These are phyloP conservation scores for Saccharomyces pastorianus DNA, from an alignment of 1,139 yeast genomes.

Conservation along the genomic window DNA sequence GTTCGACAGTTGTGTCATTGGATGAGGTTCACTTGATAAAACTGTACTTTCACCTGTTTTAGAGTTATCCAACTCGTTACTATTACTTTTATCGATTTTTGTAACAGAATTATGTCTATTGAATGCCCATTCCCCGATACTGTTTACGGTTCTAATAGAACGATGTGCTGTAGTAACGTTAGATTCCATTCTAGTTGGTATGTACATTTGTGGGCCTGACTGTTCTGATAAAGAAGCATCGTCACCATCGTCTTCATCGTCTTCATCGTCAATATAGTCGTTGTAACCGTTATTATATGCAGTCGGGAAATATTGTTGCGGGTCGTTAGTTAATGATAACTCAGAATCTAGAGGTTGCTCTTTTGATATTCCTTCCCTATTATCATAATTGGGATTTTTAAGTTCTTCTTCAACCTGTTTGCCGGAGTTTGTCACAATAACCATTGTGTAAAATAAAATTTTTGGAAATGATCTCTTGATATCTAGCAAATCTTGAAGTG, in stretches of 20 bases:
- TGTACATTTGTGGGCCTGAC: slow-evolving; percentile 17
- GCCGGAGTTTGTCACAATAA: slow-evolving; percentile 8
- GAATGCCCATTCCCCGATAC: slow-evolving; percentile 28
- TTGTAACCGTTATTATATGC: slow-evolving; percentile 6
- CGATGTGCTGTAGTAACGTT: slow-evolving; percentile 26
- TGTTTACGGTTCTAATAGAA: slow-evolving; percentile 25
- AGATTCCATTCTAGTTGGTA: slow-evolving; percentile 20
- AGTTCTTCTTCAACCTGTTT: neutral
- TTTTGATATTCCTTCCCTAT: neutral
- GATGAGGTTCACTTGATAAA: slow-evolving; percentile 2
- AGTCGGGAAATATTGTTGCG: slow-evolving; percentile 8
- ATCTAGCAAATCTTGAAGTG: slow-evolving; percentile 31
- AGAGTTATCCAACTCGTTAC: neutral
- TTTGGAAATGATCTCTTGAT: slow-evolving; percentile 27
- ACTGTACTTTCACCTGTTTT: neutral
- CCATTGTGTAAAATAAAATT: slow-evolving; percentile 34
- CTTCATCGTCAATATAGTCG: slow-evolving; percentile 6
- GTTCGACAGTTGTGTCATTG: slow-evolving; percentile 1
- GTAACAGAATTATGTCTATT: slow-evolving; percentile 3
- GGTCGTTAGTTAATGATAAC: slow-evolving; percentile 8
- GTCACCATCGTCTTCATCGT: slow-evolving; percentile 12
- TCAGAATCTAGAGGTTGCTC: slow-evolving; percentile 5
- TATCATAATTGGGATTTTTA: neutral
- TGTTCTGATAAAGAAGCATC: slow-evolving; percentile 10
- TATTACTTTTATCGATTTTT: slow-evolving; percentile 1